phyloP scores from a whole-genome alignment of 495 filamentous ascomycete species.

The Alectoria sarmentosa region DNA sequence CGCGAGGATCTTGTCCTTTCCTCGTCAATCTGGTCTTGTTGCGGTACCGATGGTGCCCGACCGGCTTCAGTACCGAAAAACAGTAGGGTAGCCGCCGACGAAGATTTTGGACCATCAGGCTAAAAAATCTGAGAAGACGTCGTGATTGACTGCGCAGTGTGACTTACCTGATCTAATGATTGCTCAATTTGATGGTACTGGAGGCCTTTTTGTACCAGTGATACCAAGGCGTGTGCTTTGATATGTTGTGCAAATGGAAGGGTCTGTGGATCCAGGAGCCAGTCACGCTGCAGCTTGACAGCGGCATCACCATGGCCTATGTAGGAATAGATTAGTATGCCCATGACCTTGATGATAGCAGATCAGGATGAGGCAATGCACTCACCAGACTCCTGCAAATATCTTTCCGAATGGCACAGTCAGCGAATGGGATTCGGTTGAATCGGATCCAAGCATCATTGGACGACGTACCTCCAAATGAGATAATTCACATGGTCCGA shows the following conservation, averaged over 20 bases:
- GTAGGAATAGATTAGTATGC: conserved; percentile 20
- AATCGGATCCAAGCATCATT: conserved; percentile 12
- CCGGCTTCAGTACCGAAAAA: conserved; percentile 46
- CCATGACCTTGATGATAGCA: neutral
- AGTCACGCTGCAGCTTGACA: conserved; percentile 74
- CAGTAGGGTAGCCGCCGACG: conserved; percentile 31
- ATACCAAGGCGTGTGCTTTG: conserved; percentile 65
- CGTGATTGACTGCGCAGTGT: neutral
- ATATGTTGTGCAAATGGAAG: conserved; percentile 72
- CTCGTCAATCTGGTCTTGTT: conserved; percentile 19
- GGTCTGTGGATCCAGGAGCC: conserved; percentile 60
- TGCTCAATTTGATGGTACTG: conserved; percentile 66
- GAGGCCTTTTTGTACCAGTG: conserved; percentile 69
- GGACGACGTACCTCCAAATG: conserved; percentile 83
- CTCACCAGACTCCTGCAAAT: conserved; percentile 85
- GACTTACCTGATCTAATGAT: conserved; percentile 51
- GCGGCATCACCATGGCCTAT: conserved; percentile 60
- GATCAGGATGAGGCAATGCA: conserved; percentile 22
- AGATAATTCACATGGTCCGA: conserved; percentile 97
- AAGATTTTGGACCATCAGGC: conserved; percentile 13
- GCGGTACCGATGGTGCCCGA: conserved; percentile 22
- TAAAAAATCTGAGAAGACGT: conserved; percentile 4
- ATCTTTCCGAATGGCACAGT: conserved; percentile 48
- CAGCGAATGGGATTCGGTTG: conserved; percentile 21
- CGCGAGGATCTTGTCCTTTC: conserved; percentile 28